Evolutionary conservation across 306 rosid genomes (phyloP).

Genomic region (Quercus berberidifolia): DNA sequence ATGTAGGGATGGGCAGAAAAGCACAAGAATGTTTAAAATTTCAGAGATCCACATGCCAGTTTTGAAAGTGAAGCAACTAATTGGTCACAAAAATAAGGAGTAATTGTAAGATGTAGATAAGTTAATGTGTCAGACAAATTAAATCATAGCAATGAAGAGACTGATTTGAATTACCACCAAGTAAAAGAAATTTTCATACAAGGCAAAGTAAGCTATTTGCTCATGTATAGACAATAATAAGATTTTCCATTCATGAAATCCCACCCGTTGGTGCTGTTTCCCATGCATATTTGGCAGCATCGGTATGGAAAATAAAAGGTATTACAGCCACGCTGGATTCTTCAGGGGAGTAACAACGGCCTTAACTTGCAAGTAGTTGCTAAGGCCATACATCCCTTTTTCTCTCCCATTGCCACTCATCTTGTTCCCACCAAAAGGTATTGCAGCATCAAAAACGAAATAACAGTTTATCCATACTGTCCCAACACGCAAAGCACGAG

Average conservation of each 20-base stretch:
- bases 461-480: slow-evolving; percentile 88
- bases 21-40: no score
- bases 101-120: no score
- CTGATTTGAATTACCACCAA: not conserved
- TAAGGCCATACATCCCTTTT: slow-evolving; percentile 77
- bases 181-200: not conserved
- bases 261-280: not conserved
- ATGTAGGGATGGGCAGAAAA: no score
- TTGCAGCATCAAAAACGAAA: slow-evolving; percentile 86
- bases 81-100: no score
- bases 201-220: not conserved
- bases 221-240: not conserved
- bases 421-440: slow-evolving; percentile 93
- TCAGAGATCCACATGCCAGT: no score
- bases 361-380: slow-evolving; percentile 78
- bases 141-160: not conserved
- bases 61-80: no score
- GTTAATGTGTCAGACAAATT: not conserved
- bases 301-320: not conserved
- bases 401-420: slow-evolving; percentile 90
- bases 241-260: not conserved
- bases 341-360: slow-evolving; percentile 73
- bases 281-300: not conserved
- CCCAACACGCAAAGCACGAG: slow-evolving; percentile 75
- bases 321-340: slow-evolving; percentile 82